These are phyloP conservation scores for Talaromyces sp. DNA, from an alignment of 2,329 filamentous ascomycete genomes.

Conservation along the genomic window DNA sequence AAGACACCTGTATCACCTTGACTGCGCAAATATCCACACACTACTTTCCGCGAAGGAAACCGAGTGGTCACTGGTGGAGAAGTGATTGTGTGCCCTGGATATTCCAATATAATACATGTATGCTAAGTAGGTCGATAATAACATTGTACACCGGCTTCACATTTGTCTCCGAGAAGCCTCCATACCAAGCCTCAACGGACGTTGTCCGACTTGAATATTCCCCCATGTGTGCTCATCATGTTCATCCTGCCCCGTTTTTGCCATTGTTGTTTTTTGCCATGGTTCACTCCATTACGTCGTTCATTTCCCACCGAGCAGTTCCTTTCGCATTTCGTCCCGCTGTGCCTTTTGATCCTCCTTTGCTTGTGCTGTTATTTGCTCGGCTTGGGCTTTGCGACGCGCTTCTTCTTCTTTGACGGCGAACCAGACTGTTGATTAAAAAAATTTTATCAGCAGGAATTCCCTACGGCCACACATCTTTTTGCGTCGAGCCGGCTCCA, in stretches of 20 bases:
- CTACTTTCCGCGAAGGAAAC: not conserved
- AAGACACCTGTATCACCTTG: not conserved
- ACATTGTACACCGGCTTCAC: not conserved
- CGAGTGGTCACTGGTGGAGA: not conserved
- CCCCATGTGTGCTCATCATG: not conserved
- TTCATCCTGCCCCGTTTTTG: not conserved
- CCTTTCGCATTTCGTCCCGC: slow-evolving; percentile 35
- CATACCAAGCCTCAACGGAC: not conserved
- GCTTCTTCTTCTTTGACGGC: slow-evolving; percentile 33
- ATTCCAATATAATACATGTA: not conserved
- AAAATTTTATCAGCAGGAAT: not conserved
- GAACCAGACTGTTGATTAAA: slow-evolving; percentile 29
- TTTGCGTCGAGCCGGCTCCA: slow-evolving; percentile 5
- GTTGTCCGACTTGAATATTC: not conserved
- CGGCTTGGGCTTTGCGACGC: slow-evolving; percentile 19
- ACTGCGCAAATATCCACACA: too few species aligned
- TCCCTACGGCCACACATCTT: not conserved
- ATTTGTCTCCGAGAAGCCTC: not conserved
- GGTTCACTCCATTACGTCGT: not conserved
- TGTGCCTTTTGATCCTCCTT: slow-evolving; percentile 30
- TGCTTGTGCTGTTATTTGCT: slow-evolving; percentile 18
- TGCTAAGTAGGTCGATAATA: not conserved
- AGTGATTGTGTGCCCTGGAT: not conserved
- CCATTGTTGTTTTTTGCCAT: too few species aligned
- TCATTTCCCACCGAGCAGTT: slow-evolving; percentile 31